Evolutionary conservation across 345 rosid species (phyloP), one percentile per base, ranked within the genome.

Genomic region (Moricandia moricandioides): DNA sequence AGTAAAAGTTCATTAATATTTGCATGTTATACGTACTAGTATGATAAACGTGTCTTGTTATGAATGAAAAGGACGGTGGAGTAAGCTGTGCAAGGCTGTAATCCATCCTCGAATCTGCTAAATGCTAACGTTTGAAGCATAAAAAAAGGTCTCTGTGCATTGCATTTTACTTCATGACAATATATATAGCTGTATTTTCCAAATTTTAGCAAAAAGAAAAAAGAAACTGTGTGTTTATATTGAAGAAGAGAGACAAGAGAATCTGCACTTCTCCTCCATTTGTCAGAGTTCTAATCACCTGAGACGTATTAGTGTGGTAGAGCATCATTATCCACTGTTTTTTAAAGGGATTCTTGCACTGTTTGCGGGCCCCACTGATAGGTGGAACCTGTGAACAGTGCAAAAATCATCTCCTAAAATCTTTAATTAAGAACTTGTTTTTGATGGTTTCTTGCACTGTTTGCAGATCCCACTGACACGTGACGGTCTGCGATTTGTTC

Each of bases 1-100:
- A 54, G 51, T n/a, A 67, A 49, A 68, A 5, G 33, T 26, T 4
- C 47, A 68, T 10, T 37, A 29, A 62, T 34, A 26, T 26, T 7
- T 10, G 10, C 65, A 63, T 49, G 65, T n/a, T n/a, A n/a, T 21
- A 21, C 24, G 24, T 77, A 57, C 12, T 29, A 9, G 7, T 16
- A 27, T 34, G 60, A 64, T 43, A 69, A 76, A 64, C 35, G 80
- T 70, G 76, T 77, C 80, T 8, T 33, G 80, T 31, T 69, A 62
- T 10, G 35, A 34, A 64, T 57, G 71, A 70, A 70, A 64, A 70
- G 4, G 80, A 77, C 76, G 76, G 76, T 70, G 80, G 5, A 76
- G 54, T 63, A 16, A 13, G 55, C 4, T 27, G 24, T 21, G 62
- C 71, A 71, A 70, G 59, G 71, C 80, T 77, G 80, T 70, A 45